A percentile compares a stretch with the other conserved stretches of the same genome.
Evolutionary conservation across 2,329 filamentous ascomycete species (phyloP).

Genomic region (Simplicillium aogashimaense): DNA sequence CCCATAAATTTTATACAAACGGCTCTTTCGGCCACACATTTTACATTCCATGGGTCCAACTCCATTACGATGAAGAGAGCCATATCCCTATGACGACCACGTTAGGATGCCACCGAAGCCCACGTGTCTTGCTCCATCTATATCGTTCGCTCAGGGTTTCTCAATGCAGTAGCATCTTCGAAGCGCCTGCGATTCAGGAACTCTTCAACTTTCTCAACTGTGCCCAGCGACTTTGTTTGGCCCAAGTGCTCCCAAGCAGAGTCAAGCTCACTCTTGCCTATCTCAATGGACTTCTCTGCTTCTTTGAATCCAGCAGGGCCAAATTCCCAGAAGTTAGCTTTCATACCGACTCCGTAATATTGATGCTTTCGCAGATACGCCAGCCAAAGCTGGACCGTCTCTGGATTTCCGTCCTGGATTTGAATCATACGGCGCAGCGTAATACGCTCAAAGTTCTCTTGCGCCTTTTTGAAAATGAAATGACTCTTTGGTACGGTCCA

Average conservation of each 20-base stretch:
- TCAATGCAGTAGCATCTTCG: slow-evolving; percentile 16
- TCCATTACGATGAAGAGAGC: too few species aligned
- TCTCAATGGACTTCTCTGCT: slow-evolving; percentile 5
- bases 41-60: too few species aligned
- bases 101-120: slow-evolving; percentile 13
- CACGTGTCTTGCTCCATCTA: slow-evolving; percentile 2
- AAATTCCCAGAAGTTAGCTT: slow-evolving; percentile 93
- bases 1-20: too few species aligned
- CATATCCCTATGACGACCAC: too few species aligned
- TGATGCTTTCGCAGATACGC: slow-evolving; percentile 87
- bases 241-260: slow-evolving; percentile 46
- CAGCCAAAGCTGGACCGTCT: slow-evolving; percentile 84
- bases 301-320: slow-evolving; percentile 9
- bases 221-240: slow-evolving; percentile 37
- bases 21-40: too few species aligned
- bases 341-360: slow-evolving; percentile 96
- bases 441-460: slow-evolving; percentile 95
- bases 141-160: too few species aligned
- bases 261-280: slow-evolving; percentile 25
- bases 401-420: slow-evolving; percentile 83
- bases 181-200: slow-evolving; percentile 43
- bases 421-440: slow-evolving; percentile 81
- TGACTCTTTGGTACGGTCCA: slow-evolving; percentile 87
- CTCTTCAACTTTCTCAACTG: slow-evolving; percentile 46
- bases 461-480: slow-evolving; percentile 94